Evolutionary conservation across 2,329 filamentous ascomycete species (phyloP), one percentile per base, ranked within the genome.

Genomic region (Nannizzia gypsea): DNA sequence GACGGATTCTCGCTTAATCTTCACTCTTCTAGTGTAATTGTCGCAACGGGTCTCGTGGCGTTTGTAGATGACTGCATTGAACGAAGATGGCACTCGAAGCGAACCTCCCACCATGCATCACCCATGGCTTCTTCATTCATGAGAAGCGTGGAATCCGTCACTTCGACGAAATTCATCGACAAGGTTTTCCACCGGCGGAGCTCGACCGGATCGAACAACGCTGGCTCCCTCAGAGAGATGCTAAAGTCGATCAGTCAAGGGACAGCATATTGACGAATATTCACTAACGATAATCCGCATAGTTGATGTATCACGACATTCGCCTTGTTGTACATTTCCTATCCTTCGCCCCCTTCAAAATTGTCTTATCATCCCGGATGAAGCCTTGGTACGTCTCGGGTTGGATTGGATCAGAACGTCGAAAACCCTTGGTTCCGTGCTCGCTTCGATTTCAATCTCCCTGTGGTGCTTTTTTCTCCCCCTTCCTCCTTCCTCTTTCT

Each of bases 1-100:
- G 26, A 52, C 24, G 54, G 56, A 26, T 61, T 60, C 28, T 55
- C 38, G 38, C 38, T 42, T 42, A n/a, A 38, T 38, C n/a, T 22
- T 22, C n/a, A n/a, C 31, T 50, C 20, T 59, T 46, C 38, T 63
- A 95, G 90, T 72, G 86, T 95, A 64, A 86, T 97, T 64, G 82
- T 97, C 63, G 84, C 90, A 54, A 93, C 90, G n/a, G 92, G 92
- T 24, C 81, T 97, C 66, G 85, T 95, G 66, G 84, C 88, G 6
- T 83, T 97, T 50, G 87, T 95, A 57, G 92, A 97, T 69, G 90
- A 97, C 74, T 89, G 85, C 76, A 96, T 97, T 77, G 88, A 89
- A 73, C 81, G 83, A 63, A 83, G 83, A 61, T 93, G 89, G 83
- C 84, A 83, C 66, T 81, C 80, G 66, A 76, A 77, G 60, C 17